phyloP scores from a whole-genome alignment of 257 asterid genomes.

The Jaltomata sinuosa region DNA sequence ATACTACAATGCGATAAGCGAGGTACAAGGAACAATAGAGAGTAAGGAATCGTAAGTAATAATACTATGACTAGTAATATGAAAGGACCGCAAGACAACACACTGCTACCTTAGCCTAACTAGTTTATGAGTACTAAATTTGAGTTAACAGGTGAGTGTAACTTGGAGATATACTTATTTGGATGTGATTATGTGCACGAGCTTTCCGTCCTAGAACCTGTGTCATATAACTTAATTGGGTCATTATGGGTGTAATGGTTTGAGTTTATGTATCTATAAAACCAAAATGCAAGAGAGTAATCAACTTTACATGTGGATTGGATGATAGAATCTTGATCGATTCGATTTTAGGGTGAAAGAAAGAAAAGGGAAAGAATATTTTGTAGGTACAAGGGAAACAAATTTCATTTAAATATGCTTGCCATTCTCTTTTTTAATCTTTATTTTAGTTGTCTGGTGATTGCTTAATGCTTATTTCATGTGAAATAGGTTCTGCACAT shows the following conservation, averaged over 20 bases:
- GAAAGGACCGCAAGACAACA: no score
- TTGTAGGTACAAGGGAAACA: not conserved
- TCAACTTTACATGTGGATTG: not conserved
- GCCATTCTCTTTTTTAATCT: not conserved
- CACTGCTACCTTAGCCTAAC: not conserved
- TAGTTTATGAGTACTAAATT: not conserved
- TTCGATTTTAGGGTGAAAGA: not conserved
- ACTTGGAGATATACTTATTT: not conserved
- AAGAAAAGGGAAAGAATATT: not conserved
- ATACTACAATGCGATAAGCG: no score
- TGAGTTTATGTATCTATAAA: not conserved
- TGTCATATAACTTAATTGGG: not conserved
- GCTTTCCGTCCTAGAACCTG: not conserved
- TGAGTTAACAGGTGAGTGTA: not conserved
- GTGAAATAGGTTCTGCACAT: conserved; percentile 71
- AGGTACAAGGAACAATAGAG: no score
- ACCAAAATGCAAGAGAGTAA: not conserved
- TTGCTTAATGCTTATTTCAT: not conserved
- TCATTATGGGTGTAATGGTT: not conserved
- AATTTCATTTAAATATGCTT: not conserved
- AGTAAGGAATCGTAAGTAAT: no score
- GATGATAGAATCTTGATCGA: not conserved
- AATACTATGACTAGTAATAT: no score
- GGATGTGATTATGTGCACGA: not conserved
- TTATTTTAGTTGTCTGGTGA: not conserved